These are phyloP conservation scores for Geoglossum cookeanum DNA, from an alignment of 2,329 filamentous ascomycete genomes.

Conservation along the genomic window DNA sequence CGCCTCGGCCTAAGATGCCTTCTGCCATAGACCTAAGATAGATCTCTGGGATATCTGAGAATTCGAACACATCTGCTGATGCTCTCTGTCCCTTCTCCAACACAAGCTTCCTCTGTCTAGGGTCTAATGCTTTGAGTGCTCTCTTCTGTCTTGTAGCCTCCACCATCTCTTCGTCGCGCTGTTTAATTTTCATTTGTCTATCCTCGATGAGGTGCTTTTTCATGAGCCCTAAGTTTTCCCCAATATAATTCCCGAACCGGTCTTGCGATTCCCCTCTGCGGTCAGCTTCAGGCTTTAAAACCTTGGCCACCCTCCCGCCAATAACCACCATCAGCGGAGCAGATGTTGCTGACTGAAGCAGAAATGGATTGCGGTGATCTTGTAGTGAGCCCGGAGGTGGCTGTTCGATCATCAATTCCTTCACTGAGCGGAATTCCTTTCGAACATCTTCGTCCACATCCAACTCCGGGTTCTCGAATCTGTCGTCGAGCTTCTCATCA, in stretches of 20 bases:
- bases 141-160: conserved; percentile 2
- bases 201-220: conserved; percentile 4
- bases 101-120: background rate
- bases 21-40: background rate
- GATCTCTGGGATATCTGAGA: conserved; percentile 2
- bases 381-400: background rate
- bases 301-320: background rate
- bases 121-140: conserved; percentile 1
- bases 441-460: conserved; percentile 3
- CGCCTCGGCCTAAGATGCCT: background rate
- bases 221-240: conserved; percentile 1
- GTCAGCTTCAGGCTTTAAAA: background rate
- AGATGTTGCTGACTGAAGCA: background rate
- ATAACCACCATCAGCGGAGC: background rate
- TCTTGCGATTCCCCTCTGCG: background rate
- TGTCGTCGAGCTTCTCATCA: background rate
- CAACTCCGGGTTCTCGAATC: conserved; percentile 2
- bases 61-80: background rate
- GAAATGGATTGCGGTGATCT: background rate
- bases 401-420: background rate
- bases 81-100: background rate
- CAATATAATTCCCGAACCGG: conserved; percentile 2
- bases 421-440: background rate
- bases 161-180: conserved; percentile 3
- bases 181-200: background rate